Evolutionary conservation across 2,329 filamentous ascomycete species (phyloP), one percentile per base, ranked within the genome.

Genomic region (Ceratocystis diversiconidia): DNA sequence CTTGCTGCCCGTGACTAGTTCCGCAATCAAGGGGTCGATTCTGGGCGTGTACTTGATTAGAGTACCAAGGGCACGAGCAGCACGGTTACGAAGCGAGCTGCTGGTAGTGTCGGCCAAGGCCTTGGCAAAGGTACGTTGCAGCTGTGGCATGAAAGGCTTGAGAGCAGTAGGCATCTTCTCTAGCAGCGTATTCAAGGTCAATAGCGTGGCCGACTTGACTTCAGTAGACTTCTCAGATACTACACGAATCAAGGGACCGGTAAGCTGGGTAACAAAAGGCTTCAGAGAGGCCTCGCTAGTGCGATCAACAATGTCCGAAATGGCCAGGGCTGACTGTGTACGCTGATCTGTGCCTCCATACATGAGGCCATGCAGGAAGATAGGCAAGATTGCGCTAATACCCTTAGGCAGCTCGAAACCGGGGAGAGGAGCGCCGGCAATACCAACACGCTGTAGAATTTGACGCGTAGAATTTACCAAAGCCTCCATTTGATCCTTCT

Each of bases 401-500:
- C 95, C 95, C 82, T 97, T 99, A 1, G 92, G 94, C 66, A 97
- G 79, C 71, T 85, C 82, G 78, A 99, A 99, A 44, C 94, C 95
- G 48, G 91, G 85, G 60, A 99, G 80, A 72, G 92, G 87, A 50
- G 86, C 82, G 32, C 94, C 94, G 52, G 91, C 79, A 57, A 96
- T 89, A 70, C 95, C 94, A 60, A 97, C 89, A 72, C 92, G 90
- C 70, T 89, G 86, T 65, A 99, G 80, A 1, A 89, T 87, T 74
- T 95, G 89, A 67, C 92, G 82, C 1, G 92, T 96, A 0, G 92
- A 94, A 64, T 85, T 79, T 19, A 96, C 91, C 59, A 99, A 81
- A 0, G 88, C 85, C 73, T 99, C 95, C 94, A 99, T 97, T 76
- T 97, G 92, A 73, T 99, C 95, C 75, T 99, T 99, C 73, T 87